These are phyloP conservation scores for Lathyrus aphaca DNA, from an alignment of 306 rosid genomes.

Conservation along the genomic window DNA sequence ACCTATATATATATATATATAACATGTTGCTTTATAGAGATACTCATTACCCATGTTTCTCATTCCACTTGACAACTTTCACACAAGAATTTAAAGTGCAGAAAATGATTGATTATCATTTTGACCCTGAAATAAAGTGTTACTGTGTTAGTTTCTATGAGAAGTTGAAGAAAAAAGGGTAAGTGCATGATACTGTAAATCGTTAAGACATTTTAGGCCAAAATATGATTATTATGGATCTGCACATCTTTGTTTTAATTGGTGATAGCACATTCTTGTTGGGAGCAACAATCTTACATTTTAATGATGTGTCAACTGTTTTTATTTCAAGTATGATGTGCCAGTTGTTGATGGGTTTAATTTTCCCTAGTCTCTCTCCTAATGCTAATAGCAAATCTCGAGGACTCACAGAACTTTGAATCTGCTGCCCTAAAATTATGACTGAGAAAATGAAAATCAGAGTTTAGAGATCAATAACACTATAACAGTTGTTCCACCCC, in stretches of 20 bases:
- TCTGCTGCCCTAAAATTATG: not conserved
- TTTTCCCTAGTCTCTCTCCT: constrained; percentile 1
- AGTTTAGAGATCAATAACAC: constrained; percentile 8
- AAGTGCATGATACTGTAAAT: not conserved
- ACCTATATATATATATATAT: constrained; percentile 7
- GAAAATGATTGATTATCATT: no score
- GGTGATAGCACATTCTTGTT: not conserved
- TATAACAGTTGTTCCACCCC: constrained; percentile 6
- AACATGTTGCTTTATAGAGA: constrained; percentile 13
- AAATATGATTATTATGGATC: not conserved
- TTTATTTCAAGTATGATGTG: not conserved
- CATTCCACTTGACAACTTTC: constrained; percentile 25
- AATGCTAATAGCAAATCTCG: constrained; percentile 19
- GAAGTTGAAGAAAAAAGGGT: no score
- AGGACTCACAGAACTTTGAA: constrained; percentile 9
- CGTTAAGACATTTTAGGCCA: not conserved
- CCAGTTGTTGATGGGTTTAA: not conserved
- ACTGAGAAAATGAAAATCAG: constrained; percentile 19
- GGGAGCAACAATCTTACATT: not conserved
- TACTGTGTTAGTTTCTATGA: no score
- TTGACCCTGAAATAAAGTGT: no score
- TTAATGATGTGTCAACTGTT: not conserved
- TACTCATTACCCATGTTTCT: constrained; percentile 11
- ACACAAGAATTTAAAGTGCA: not conserved
- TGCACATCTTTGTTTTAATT: not conserved